These are phyloP conservation scores for Lactifluus subvellereus DNA, from an alignment of 768 basidiomycete species.

Conservation along the genomic window DNA sequence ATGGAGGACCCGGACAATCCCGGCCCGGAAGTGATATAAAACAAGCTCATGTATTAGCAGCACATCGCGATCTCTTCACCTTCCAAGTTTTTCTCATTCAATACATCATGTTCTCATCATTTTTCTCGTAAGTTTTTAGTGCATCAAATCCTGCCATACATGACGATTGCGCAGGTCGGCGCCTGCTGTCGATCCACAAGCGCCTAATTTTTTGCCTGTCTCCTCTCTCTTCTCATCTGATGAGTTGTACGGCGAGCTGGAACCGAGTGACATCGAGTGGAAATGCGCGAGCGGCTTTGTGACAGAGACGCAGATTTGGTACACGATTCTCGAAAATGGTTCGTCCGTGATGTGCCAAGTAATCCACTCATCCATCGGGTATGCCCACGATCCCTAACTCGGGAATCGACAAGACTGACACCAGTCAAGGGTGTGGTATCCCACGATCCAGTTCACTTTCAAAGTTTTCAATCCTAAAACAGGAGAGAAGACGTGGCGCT, in stretches of 20 bases:
- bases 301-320: conserved; percentile 89
- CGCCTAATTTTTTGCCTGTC: conserved; percentile 81
- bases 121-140: conserved; percentile 62
- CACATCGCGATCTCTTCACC: background rate
- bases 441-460: conserved; percentile 91
- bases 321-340: conserved; percentile 77
- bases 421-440: conserved; percentile 74
- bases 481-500: conserved; percentile 75
- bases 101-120: conserved; percentile 65
- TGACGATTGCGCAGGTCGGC: conserved; percentile 39
- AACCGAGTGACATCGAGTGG: conserved; percentile 76
- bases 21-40: conserved; percentile 5
- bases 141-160: conserved; percentile 1
- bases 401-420: conserved; percentile 10
- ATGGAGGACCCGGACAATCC: background rate
- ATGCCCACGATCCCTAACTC: conserved; percentile 31
- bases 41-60: background rate
- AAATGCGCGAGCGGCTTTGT: conserved; percentile 74
- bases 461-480: conserved; percentile 79
- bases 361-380: conserved; percentile 89
- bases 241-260: conserved; percentile 71
- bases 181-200: conserved; percentile 53
- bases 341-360: conserved; percentile 74
- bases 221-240: conserved; percentile 49
- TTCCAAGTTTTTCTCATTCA: conserved; percentile 14